These are phyloP conservation scores for Mollisia scopiformis DNA, from an alignment of 2,329 filamentous ascomycete species.

Conservation along the genomic window DNA sequence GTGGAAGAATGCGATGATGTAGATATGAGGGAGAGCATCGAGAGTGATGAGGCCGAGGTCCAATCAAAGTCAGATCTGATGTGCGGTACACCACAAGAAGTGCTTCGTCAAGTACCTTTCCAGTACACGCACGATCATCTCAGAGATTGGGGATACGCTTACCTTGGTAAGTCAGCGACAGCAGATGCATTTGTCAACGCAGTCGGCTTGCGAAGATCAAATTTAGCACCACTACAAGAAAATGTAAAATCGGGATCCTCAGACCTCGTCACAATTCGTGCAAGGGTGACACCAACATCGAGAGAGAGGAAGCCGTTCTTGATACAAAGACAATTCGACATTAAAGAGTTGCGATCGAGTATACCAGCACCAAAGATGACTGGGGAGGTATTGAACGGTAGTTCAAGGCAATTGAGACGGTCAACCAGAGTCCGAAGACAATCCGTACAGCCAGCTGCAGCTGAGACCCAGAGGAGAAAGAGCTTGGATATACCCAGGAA, in stretches of 20 bases:
- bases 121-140: conserved; percentile 40
- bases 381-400: neutral
- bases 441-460: conserved; percentile 14
- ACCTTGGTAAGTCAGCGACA: conserved; percentile 44
- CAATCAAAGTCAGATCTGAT: conserved; percentile 9
- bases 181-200: conserved; percentile 51
- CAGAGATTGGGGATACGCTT: conserved; percentile 45
- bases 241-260: neutral
- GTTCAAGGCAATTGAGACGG: conserved; percentile 14
- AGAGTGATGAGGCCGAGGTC: neutral
- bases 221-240: conserved; percentile 11
- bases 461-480: conserved; percentile 1
- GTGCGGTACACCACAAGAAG: conserved; percentile 14
- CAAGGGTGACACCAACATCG: conserved; percentile 45
- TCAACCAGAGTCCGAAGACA: conserved; percentile 25
- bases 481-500: conserved; percentile 1
- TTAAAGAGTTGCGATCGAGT: conserved; percentile 50
- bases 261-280: conserved; percentile 43
- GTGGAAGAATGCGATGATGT: conserved; percentile 6
- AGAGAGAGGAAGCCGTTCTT: conserved; percentile 48
- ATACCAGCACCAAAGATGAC: conserved; percentile 38
- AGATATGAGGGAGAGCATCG: neutral
- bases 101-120: conserved; percentile 24
- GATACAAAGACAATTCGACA: conserved; percentile 53
- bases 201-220: conserved; percentile 42